These are phyloP conservation scores for Lyophyllum shimeji DNA, from an alignment of 768 basidiomycete genomes.

Conservation along the genomic window DNA sequence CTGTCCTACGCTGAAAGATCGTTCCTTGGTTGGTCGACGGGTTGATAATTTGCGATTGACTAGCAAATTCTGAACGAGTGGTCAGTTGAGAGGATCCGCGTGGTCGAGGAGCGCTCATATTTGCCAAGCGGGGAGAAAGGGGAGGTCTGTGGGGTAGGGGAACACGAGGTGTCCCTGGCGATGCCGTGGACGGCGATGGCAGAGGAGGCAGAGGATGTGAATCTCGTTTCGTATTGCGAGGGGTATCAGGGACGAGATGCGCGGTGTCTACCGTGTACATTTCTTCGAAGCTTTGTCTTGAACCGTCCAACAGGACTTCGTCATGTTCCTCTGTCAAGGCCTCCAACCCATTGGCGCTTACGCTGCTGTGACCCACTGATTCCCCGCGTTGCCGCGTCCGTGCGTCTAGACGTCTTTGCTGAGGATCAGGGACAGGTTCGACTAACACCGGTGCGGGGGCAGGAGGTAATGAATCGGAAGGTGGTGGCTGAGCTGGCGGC, in stretches of 20 bases:
- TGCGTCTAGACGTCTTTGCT: slow-evolving; percentile 34
- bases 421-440: slow-evolving; percentile 29
- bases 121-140: slow-evolving; percentile 50
- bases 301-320: slow-evolving; percentile 23
- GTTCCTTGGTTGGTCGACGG: slow-evolving; percentile 60
- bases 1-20: slow-evolving; percentile 63
- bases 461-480: slow-evolving; percentile 58
- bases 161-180: slow-evolving; percentile 31
- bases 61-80: slow-evolving; percentile 35
- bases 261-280: slow-evolving; percentile 22
- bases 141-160: slow-evolving; percentile 24
- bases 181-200: slow-evolving; percentile 43
- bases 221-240: slow-evolving; percentile 44
- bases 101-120: slow-evolving; percentile 45
- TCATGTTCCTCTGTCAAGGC: slow-evolving; percentile 65
- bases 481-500: slow-evolving; percentile 67
- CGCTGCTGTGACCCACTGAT: slow-evolving; percentile 52
- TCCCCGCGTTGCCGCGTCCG: slow-evolving; percentile 43
- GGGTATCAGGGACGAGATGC: slow-evolving; percentile 37
- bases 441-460: slow-evolving; percentile 40
- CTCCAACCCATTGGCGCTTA: slow-evolving; percentile 57
- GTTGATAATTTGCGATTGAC: slow-evolving; percentile 52
- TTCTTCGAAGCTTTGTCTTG: slow-evolving; percentile 29
- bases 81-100: slow-evolving; percentile 56
- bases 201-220: slow-evolving; percentile 70